These are phyloP conservation scores for Guadua angustifolia DNA, from an alignment of 176 grass and related monocot species.

Conservation along the genomic window DNA sequence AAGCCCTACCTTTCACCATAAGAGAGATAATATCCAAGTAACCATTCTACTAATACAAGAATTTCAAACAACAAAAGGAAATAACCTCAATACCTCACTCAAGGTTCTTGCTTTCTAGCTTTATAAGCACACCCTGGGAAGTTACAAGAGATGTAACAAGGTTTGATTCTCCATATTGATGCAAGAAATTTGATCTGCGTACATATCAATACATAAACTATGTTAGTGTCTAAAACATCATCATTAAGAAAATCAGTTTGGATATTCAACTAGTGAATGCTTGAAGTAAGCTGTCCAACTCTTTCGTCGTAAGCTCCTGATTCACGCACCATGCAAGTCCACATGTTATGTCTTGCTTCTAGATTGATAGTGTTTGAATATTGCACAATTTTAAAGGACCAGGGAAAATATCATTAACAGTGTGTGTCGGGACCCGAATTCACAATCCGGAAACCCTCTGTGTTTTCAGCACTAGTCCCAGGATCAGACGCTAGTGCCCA, in stretches of 20 bases:
- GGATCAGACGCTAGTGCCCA: too few relatives aligned
- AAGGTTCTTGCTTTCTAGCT: neutral
- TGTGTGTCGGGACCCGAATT: too few relatives aligned
- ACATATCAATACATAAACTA: neutral
- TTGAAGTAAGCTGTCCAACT: neutral
- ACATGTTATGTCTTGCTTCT: neutral
- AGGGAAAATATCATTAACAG: neutral
- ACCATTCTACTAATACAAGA: neutral
- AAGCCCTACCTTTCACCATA: neutral
- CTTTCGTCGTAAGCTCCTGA: neutral
- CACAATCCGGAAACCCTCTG: too few relatives aligned
- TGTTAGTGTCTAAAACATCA: neutral
- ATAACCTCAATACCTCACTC: neutral
- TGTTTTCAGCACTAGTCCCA: too few relatives aligned
- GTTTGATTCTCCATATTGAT: slow-evolving; percentile 18
- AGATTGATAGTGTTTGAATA: neutral
- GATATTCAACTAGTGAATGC: neutral
- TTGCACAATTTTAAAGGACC: neutral
- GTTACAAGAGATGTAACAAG: neutral
- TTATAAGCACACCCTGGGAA: slow-evolving; percentile 14
- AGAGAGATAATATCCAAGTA: neutral
- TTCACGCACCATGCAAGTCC: neutral
- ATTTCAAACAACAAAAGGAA: neutral
- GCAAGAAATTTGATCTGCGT: neutral
- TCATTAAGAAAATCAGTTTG: neutral